Evolutionary conservation across 1,284 basidiomycete genomes (phyloP), one percentile per base, ranked within the genome.

Genomic region (Omphalotus olearius): DNA sequence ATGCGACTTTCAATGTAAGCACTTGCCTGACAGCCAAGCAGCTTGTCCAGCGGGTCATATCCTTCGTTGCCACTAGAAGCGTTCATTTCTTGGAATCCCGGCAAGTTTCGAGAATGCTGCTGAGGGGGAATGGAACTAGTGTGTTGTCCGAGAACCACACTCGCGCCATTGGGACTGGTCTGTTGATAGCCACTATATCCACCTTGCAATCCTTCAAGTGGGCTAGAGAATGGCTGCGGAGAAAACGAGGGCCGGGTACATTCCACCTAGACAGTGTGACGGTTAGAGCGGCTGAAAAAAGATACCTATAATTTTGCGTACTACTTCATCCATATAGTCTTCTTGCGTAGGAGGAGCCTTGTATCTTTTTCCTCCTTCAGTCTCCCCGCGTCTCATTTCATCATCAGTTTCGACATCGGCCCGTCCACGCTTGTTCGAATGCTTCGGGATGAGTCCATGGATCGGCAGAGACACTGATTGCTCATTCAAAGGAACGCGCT

Each of bases 11-110:
- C 66, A 20, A 69, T 54, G 50, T 65, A 69, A 1, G 52, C 53
- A 47, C 70, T 63, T 4, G 65, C 61, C 49, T 71, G 67, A 43
- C 59, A 57, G 0, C 67, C 68, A 6, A 74, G 57, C 13, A 74
- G 57, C 45, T 58, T 64, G 46, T 66, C 62, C 2, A 72, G 41
- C n/a, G 51, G 26, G 18, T 47, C 51, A 20, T 39, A 45, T 4
- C 25, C 43, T 26, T 30, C n/a, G 25, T 45, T 30, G 25, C 3
- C n/a, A 7, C 18, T 4, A 6, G 23, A 23, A 23, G 23, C 2
- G 23, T 23, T 23, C 23, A 23, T 23, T 23, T 2, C 30, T 33
- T 33, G 30, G 7, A 33, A 14, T 23, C 20, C 26, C 5, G 41
- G 41, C 18, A 26, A 23, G 26, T 18, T 18, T 23, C 17, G 17